Evolutionary conservation across 306 rosid species (phyloP).

Genomic region (Arachis hypogaea): DNA sequence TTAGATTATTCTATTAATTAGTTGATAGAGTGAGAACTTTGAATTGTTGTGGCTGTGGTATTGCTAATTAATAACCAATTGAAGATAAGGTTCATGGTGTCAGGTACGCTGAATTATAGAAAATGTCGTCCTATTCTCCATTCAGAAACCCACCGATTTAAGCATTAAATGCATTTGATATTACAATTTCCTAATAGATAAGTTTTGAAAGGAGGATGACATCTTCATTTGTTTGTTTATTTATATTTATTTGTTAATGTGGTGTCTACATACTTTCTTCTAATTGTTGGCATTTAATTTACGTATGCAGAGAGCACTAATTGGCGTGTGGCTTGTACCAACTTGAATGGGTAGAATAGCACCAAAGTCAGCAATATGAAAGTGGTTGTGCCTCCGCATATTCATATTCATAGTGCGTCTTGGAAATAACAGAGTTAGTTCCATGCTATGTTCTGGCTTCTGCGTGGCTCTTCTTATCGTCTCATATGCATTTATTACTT

Average conservation of each 20-base stretch:
- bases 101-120: not conserved
- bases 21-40: not conserved
- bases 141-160: not conserved
- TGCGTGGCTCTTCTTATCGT: not conserved
- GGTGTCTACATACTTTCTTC: no score
- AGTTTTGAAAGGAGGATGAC: slow-evolving; percentile 15
- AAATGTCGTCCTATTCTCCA: not conserved
- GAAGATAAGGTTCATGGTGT: not conserved
- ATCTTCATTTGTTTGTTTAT: slow-evolving; percentile 4
- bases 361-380: not conserved
- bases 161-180: slow-evolving; percentile 5
- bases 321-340: no score
- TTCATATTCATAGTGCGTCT: slow-evolving; percentile 38
- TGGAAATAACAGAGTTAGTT: not conserved
- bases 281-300: no score
- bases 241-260: not conserved
- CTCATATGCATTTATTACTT: slow-evolving; percentile 8
- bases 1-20: not conserved
- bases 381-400: not conserved
- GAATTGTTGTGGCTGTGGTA: not conserved
- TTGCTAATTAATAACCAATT: not conserved
- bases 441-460: not conserved
- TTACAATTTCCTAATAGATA: not conserved
- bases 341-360: not conserved
- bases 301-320: no score